Evolutionary conservation across 805 yeast genomes (phyloP).

Genomic region (Dipodascopsis uninucleata): DNA sequence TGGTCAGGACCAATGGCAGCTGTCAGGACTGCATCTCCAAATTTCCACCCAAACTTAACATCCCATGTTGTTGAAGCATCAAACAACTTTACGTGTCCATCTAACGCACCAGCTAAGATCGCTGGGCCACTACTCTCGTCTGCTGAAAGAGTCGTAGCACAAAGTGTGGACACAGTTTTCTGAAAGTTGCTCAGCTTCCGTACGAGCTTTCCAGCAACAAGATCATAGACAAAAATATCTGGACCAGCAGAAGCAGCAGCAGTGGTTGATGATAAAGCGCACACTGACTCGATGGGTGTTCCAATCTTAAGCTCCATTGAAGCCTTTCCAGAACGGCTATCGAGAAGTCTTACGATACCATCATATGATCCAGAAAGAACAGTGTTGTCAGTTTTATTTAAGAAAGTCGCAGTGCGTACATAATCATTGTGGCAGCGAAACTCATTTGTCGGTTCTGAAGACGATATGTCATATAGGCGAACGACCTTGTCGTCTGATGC

Average conservation of each 20-base stretch:
- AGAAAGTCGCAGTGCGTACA: slow-evolving; percentile 67
- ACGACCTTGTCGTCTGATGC: slow-evolving; percentile 90
- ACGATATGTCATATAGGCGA: slow-evolving; percentile 83
- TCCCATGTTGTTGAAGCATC: slow-evolving; percentile 73
- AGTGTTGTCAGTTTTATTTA: slow-evolving; percentile 71
- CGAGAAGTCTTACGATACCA: slow-evolving; percentile 78
- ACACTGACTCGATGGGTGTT: slow-evolving; percentile 80
- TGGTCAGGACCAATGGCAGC: slow-evolving; percentile 70
- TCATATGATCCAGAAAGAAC: slow-evolving; percentile 95
- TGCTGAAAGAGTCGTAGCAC: slow-evolving; percentile 36
- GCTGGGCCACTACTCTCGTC: slow-evolving; percentile 19
- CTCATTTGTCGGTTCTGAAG: slow-evolving; percentile 67
- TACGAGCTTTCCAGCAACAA: slow-evolving; percentile 68
- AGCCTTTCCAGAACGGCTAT: slow-evolving; percentile 60
- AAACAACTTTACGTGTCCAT: slow-evolving; percentile 95
- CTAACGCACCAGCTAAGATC: slow-evolving; percentile 86
- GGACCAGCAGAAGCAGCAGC: slow-evolving; percentile 82
- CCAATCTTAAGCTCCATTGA: slow-evolving; percentile 65
- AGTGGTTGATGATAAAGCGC: slow-evolving; percentile 65
- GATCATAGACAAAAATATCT: slow-evolving; percentile 84
- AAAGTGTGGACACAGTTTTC: slow-evolving; percentile 85
- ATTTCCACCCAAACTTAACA: slow-evolving; percentile 96
- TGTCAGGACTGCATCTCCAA: slow-evolving; percentile 85
- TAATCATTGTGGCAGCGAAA: slow-evolving; percentile 81
- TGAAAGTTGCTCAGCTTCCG: slow-evolving; percentile 81